A percentile compares a stretch with the other conserved stretches of the same genome.
Evolutionary conservation across 768 basidiomycete genomes (phyloP).

Genomic region (Psilocybe azurescens): DNA sequence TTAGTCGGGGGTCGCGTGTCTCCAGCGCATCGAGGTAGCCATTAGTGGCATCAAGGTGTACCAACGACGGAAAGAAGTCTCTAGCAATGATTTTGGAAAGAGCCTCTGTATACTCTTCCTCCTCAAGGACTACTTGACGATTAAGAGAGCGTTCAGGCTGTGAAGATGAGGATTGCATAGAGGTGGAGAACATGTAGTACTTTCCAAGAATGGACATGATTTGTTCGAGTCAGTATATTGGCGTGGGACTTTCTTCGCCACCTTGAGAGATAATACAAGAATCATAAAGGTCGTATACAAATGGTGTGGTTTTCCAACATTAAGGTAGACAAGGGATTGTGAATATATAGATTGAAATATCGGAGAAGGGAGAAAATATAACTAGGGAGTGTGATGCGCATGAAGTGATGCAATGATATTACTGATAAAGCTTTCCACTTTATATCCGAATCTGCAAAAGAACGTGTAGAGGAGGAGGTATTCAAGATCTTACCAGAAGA

Average conservation of each 20-base stretch:
- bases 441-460: slow-evolving; percentile 5
- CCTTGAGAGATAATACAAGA: background rate
- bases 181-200: slow-evolving; percentile 1
- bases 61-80: slow-evolving; percentile 96
- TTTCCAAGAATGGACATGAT: background rate
- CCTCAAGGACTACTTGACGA: slow-evolving; percentile 76
- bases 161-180: slow-evolving; percentile 22
- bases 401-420: background rate
- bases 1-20: slow-evolving; percentile 77
- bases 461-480: slow-evolving; percentile 3
- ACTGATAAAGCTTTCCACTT: background rate
- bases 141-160: slow-evolving; percentile 64
- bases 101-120: slow-evolving; percentile 94
- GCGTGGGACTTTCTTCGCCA: slow-evolving; percentile 11
- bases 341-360: slow-evolving; percentile 9
- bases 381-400: slow-evolving; percentile 6
- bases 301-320: background rate
- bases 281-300: slow-evolving; percentile 1
- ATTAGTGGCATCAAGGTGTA: slow-evolving; percentile 88
- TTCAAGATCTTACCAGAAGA: background rate
- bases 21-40: slow-evolving; percentile 82
- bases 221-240: slow-evolving; percentile 5
- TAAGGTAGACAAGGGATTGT: slow-evolving; percentile 4
- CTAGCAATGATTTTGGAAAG: slow-evolving; percentile 93
- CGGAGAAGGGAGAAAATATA: slow-evolving; percentile 2